Conservation (phyloP, 2,329 filamentous ascomycete genomes). For the Pseudogymnoascus sp. region DNA sequence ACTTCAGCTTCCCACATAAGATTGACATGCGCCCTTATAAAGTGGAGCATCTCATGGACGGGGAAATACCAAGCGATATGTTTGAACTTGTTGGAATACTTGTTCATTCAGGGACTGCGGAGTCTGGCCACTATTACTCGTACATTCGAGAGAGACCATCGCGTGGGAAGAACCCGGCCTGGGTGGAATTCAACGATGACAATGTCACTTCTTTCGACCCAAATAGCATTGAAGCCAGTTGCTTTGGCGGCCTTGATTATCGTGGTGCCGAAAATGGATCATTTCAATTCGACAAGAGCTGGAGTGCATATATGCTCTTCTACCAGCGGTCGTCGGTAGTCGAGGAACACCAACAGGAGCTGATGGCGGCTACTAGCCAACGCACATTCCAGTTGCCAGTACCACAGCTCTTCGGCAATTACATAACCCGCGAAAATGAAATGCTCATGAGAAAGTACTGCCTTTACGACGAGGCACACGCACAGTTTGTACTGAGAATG, state of each 20-base stretch:
- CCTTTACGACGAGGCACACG: conserved; percentile 65
- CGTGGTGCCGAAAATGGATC: conserved; percentile 38
- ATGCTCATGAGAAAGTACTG: conserved; percentile 67
- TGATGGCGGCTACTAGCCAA: conserved; percentile 31
- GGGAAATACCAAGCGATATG: conserved; percentile 55
- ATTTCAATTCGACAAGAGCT: conserved; percentile 55
- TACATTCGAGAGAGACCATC: conserved; percentile 76
- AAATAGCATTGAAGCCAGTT: conserved; percentile 60
- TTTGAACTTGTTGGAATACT: conserved; percentile 95
- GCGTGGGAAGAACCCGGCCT: conserved; percentile 40
- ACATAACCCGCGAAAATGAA: conserved; percentile 66
- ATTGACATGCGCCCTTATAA: conserved; percentile 90
- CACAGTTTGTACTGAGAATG: conserved; percentile 55
- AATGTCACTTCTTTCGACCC: conserved; percentile 69
- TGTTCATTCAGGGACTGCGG: conserved; percentile 85
- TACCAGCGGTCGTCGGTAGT: conserved; percentile 74
- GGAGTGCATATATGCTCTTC: conserved; percentile 96
- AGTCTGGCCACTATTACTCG: conserved; percentile 95
- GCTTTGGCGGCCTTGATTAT: conserved; percentile 67
- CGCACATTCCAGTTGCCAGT: conserved; percentile 40
- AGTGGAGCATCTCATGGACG: conserved; percentile 68
- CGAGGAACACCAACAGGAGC: conserved; percentile 40
- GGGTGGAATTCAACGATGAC: conserved; percentile 96
- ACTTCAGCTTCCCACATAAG: conserved; percentile 75
- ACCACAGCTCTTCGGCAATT: conserved; percentile 39